These are phyloP conservation scores for Linaria vulgaris DNA, from an alignment of 257 asterid genomes.

Conservation along the genomic window DNA sequence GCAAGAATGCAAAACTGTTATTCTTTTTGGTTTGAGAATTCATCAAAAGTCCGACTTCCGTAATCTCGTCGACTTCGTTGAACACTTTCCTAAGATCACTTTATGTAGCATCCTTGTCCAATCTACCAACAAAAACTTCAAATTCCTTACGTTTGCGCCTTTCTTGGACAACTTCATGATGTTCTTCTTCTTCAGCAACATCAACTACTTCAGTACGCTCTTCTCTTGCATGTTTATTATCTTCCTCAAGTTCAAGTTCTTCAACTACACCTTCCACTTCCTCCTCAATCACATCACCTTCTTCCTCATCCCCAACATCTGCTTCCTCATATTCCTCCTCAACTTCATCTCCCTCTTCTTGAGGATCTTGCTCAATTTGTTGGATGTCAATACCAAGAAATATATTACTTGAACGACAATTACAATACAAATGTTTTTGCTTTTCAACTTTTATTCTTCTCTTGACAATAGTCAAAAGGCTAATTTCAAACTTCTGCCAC, in stretches of 20 bases:
- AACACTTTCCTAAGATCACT: constrained; percentile 86
- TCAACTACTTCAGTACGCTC: constrained; percentile 58
- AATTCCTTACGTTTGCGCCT: constrained; percentile 95
- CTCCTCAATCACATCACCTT: constrained; percentile 59
- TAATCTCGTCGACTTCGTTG: constrained; percentile 83
- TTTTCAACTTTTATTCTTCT: constrained; percentile 55
- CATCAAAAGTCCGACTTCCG: constrained; percentile 97
- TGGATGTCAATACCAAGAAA: too few relatives aligned
- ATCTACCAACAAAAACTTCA: constrained; percentile 93
- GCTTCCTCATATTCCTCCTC: constrained; percentile 68
- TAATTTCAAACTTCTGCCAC: too few relatives aligned
- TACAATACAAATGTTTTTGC: too few relatives aligned
- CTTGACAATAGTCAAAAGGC: too few relatives aligned
- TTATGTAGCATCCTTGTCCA: constrained; percentile 98
- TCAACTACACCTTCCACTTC: constrained; percentile 63
- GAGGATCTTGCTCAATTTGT: constrained; percentile 67
- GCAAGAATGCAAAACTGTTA: constrained; percentile 96
- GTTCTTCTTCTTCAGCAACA: constrained; percentile 87
- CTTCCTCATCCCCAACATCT: constrained; percentile 62
- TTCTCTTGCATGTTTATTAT: constrained; percentile 48
- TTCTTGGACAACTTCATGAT: constrained; percentile 75
- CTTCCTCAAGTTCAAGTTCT: constrained; percentile 75
- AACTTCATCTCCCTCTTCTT: constrained; percentile 51
- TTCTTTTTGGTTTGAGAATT: constrained; percentile 94
- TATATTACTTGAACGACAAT: too few relatives aligned